Evolutionary conservation across 2,329 filamentous ascomycete genomes (phyloP), one percentile per base, ranked within the genome.

Genomic region (Helotiales sp.): DNA sequence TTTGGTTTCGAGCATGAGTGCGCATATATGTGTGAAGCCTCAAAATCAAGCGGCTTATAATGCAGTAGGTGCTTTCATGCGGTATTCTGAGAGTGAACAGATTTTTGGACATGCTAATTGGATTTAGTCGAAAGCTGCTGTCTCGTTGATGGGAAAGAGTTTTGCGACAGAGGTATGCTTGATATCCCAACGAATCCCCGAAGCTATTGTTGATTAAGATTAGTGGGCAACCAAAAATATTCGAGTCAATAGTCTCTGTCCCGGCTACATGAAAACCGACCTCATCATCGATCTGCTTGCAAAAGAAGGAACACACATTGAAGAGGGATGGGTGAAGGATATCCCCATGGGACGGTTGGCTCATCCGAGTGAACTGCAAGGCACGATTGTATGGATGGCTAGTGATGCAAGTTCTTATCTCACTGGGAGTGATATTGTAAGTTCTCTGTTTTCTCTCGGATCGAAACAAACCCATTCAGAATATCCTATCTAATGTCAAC

Each of bases 161-260:
- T 79, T 89, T 3, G 87, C 87, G 6, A 80, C 85, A 22, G 87
- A 74, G 66, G 72, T 70, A 71, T 58, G 65, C 4, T 17, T 32
- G 17, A 15, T 26, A 54, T 13, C 2, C 11, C 17, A 28, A 32
- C 22, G n/a, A 26, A 43, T n/a, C 24, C 8, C 13, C 10, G n/a
- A 61, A 65, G 28, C 30, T 52, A 1, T 24, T 52, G 45, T 24
- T 34, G 20, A 54, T 20, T 60, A 64, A 4, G 69, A 37, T n/a
- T 45, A 89, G 79, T 89, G 87, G 87, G 87, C 86, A 22, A 78
- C 82, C 20, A 80, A 87, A 75, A 86, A 85, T 28, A 90, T 91
- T 63, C 82, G 89, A 8, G 85, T 91, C 68, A 91, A 91, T 76
- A 89, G 86, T 1, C 81, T 91, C 54, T 89, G 86, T 54, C 88